Evolutionary conservation across 2,329 filamentous ascomycete species (phyloP), one percentile per base, ranked within the genome.

Genomic region (Penicillium sp.): DNA sequence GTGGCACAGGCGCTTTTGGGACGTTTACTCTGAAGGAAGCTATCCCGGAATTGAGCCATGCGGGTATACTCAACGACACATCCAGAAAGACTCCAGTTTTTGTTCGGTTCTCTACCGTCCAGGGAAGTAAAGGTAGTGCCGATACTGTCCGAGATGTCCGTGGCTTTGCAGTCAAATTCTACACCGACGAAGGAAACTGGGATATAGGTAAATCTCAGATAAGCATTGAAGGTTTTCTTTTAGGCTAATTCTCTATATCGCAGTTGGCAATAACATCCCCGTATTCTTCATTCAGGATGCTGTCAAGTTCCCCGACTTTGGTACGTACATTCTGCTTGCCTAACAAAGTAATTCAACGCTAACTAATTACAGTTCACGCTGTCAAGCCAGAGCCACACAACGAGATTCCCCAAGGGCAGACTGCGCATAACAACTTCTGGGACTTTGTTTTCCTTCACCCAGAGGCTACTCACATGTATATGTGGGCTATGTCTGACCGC

Each of bases 91-190:
- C 88, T 2, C 73, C 74, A 0, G 76, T 89, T 1, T 90, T 90
- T 66, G 66, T 88, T 16, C 85, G 89, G 0, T 92, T 94, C 70
- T 93, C 89, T 0, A 93, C 90, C 0, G 89, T 90, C 0, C 79
- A 89, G 1, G 88, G 88, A 6, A 89, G 84, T 66, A 81, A 85
- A 33, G 90, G 89, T 12, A 89, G 86, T 52, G 87, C 89, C 5
- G 90, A 94, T 67, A 92, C 88, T 0, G 89, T 91, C 1, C 83
- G 90, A n/a, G 89, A 94, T 76, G 87, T 91, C 2, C 83, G 89
- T 38, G 89, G 90, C 1, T 94, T 93, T 61, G 88, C 89, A 0
- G 73, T 90, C 60, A 90, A 90, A 71, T 85, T 90, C 65, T 91
- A 91, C 67, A 91, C 89, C 0, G 75, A 88, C 0, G 88, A 92